A percentile compares a stretch with the other conserved stretches of the same genome.
These are phyloP conservation scores for Fraxinus albicans DNA, from an alignment of 305 asterid species.

Conservation along the genomic window DNA sequence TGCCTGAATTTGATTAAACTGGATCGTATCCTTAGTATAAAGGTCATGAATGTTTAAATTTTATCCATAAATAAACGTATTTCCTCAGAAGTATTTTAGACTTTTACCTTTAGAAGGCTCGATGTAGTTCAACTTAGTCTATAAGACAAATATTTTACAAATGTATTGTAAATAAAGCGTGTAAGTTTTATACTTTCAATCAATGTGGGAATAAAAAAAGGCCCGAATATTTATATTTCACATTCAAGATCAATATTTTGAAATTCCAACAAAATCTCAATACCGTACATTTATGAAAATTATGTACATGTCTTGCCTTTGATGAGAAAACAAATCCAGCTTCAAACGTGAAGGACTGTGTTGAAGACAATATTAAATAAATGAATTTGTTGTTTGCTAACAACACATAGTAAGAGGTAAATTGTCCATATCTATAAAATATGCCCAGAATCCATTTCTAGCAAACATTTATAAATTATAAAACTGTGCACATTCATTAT, in stretches of 20 bases:
- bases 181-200: background rate
- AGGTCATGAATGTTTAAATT: background rate
- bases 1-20: background rate
- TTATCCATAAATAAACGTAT: background rate
- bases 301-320: background rate
- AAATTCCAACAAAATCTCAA: background rate
- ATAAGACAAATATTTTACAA: background rate
- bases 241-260: background rate
- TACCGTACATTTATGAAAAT: background rate
- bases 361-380: background rate
- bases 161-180: background rate
- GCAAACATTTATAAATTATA: background rate
- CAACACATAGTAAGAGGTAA: background rate
- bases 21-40: background rate
- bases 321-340: background rate
- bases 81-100: background rate
- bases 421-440: background rate
- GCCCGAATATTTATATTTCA: background rate
- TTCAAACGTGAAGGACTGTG: background rate
- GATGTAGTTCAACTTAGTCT: background rate
- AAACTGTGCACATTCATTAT: background rate
- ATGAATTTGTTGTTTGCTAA: background rate
- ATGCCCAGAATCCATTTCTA: background rate
- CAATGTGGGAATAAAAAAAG: background rate
- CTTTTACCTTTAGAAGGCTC: background rate